These are phyloP conservation scores for Phaseolus coccineus DNA, from an alignment of 331 rosid genomes.

Conservation along the genomic window DNA sequence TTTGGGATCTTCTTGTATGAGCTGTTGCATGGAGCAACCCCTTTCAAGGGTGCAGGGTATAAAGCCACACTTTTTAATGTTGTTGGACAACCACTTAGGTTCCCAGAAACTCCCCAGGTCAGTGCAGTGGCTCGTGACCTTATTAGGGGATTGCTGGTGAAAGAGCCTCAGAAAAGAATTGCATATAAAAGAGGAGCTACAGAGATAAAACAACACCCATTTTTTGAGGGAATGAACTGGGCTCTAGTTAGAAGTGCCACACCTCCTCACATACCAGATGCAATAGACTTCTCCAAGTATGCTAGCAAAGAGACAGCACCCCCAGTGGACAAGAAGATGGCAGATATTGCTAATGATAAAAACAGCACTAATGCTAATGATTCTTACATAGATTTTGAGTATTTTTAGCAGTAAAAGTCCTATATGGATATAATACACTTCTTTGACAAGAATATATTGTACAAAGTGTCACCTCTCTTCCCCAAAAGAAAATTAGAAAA, in stretches of 20 bases:
- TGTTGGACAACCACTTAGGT: slow-evolving; percentile 80
- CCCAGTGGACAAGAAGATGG: slow-evolving; percentile 57
- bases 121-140: slow-evolving; percentile 70
- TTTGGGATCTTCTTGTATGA: slow-evolving; percentile 90
- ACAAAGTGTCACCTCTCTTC: slow-evolving; percentile 46
- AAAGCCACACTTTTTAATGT: slow-evolving; percentile 81
- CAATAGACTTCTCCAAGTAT: slow-evolving; percentile 67
- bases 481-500: slow-evolving; percentile 12
- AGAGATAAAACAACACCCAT: slow-evolving; percentile 82
- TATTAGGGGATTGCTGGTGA: slow-evolving; percentile 75
- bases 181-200: slow-evolving; percentile 88
- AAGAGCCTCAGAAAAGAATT: slow-evolving; percentile 83
- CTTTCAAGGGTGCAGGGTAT: slow-evolving; percentile 80
- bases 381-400: slow-evolving; percentile 74
- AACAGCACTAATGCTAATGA: slow-evolving; percentile 36
- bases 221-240: slow-evolving; percentile 91
- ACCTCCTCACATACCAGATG: slow-evolving; percentile 81
- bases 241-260: slow-evolving; percentile 84
- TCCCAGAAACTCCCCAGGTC: slow-evolving; percentile 70
- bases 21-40: slow-evolving; percentile 82
- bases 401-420: slow-evolving; percentile 59
- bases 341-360: slow-evolving; percentile 49
- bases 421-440: slow-evolving; percentile 23
- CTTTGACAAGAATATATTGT: slow-evolving; percentile 43
- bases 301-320: slow-evolving; percentile 62